A percentile compares a stretch with the other conserved stretches of the same genome.
Evolutionary conservation across 192 early-diverging fungal genomes (phyloP).

Genomic region (Dissophora globulifera): DNA sequence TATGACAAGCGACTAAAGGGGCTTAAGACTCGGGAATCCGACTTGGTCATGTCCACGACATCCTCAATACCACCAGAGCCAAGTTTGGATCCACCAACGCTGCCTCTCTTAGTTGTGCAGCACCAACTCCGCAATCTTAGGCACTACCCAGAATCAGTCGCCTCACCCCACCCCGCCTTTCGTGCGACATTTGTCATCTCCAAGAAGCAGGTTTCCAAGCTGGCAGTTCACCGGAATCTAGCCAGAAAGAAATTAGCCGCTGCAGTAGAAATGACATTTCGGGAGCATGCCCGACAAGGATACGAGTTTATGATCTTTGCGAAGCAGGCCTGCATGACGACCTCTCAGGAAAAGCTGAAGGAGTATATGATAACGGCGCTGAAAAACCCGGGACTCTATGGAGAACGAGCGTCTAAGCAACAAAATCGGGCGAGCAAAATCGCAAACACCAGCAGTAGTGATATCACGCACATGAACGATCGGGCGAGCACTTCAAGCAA

Average conservation of each 20-base stretch:
- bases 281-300: conserved; percentile 32
- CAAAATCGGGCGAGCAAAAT: no score
- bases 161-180: conserved; percentile 27
- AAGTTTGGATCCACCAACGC: not conserved
- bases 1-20: conserved; percentile 9
- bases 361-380: conserved; percentile 11
- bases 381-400: conserved; percentile 18
- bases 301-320: conserved; percentile 41
- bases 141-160: conserved; percentile 11
- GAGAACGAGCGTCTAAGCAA: not conserved
- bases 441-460: no score
- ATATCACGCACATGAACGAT: no score
- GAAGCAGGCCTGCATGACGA: conserved; percentile 16
- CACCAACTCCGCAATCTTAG: conserved; percentile 5
- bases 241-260: conserved; percentile 31
- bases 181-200: conserved; percentile 27
- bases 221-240: conserved; percentile 22
- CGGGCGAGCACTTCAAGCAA: no score
- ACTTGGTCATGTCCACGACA: no score
- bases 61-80: not conserved
- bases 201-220: conserved; percentile 38
- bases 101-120: not conserved
- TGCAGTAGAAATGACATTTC: conserved; percentile 33
- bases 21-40: no score
- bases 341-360: conserved; percentile 15